Percentiles rank a stretch among this genome's conserved stretches.
phyloP scores from a whole-genome alignment of 495 filamentous ascomycete species.

The Neurospora tetrasperma region DNA sequence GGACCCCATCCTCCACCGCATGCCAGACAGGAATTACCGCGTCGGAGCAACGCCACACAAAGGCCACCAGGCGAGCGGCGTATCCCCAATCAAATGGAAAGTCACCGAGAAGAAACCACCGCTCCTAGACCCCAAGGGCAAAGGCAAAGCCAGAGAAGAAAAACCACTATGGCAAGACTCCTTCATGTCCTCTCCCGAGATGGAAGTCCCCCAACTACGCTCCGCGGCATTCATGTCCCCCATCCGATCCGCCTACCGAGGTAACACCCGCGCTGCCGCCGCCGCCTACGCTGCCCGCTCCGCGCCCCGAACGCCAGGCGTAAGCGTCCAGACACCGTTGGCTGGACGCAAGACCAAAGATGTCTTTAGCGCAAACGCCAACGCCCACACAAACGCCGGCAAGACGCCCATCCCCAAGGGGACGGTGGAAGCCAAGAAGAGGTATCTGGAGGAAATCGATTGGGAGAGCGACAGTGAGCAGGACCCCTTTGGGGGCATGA shows the following conservation, averaged over 20 bases:
- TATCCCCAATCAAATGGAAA: conserved; percentile 29
- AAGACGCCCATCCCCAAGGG: background rate
- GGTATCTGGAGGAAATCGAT: conserved; percentile 38
- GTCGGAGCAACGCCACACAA: conserved; percentile 82
- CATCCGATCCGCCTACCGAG: conserved; percentile 20
- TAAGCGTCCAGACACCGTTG: conserved; percentile 66
- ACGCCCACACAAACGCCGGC: background rate
- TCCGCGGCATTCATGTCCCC: conserved; percentile 83
- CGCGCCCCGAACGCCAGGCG: conserved; percentile 55
- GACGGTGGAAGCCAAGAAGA: conserved; percentile 22
- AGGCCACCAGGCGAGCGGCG: conserved; percentile 7
- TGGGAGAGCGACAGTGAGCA: conserved; percentile 60
- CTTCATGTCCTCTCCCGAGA: conserved; percentile 66
- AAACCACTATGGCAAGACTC: conserved; percentile 40
- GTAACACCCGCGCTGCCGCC: conserved; percentile 9
- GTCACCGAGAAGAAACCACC: conserved; percentile 16
- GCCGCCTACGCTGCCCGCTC: background rate
- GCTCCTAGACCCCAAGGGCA: conserved; percentile 1
- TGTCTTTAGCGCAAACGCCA: conserved; percentile 17
- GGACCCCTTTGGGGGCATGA: conserved; percentile 59
- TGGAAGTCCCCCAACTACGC: conserved; percentile 69
- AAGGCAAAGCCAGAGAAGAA: conserved; percentile 28
- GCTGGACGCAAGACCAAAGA: conserved; percentile 34
- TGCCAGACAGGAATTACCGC: conserved; percentile 89
- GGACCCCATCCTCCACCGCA: conserved; percentile 74